Evolutionary conservation across 1,284 basidiomycete species (phyloP), one percentile per base, ranked within the genome.

Genomic region (Melampsora americana): DNA sequence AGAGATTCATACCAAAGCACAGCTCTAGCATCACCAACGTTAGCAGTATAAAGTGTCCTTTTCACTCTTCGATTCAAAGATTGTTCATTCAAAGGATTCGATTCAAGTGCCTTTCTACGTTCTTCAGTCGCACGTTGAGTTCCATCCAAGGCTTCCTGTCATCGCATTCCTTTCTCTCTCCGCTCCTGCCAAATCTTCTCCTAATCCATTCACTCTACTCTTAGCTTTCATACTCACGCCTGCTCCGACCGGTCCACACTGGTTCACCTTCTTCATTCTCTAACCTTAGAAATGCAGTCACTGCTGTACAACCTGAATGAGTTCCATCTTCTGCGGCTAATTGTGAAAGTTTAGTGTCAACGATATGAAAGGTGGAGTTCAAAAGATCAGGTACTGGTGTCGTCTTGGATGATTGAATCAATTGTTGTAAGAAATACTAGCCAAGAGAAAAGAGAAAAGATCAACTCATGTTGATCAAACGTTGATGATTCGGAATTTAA

Each of bases 281-380:
- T 74, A 97, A 84, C n/a, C 96, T 90, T 64, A 99, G 86, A 84
- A 99, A 95, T 2, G 93, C 93, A n/a, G 93, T 94, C 42, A 97
- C 96, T 2, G 92, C 96, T 0, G 96, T 99, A 82, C 95, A 99
- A 0, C 96, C 96, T 11, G 93, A 95, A 81, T 96, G 93, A 66
- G 95, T 94, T 81, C 92, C 93, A 79, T 91, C 92, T 44, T 91
- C 88, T 80, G 91, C 90, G 60, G 93, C 90, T 79, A 96, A 88
- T 70, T 86, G 87, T 23, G 92, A 92, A 26, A 99, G 87, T 77
- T 87, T 86, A 62, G 85, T 86, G 82, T 99, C 96, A 77, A 97
- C 95, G 56, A 87, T 86, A 82, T 96, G 93, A 85, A 97, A 99
- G 0, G 95, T 93, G 80, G 90, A 85, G 82, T 99, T 98, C 78